Percentiles rank a stretch among this genome's conserved stretches.
phyloP scores from a whole-genome alignment of 1,139 yeast genomes.

The Candida sp. region DNA sequence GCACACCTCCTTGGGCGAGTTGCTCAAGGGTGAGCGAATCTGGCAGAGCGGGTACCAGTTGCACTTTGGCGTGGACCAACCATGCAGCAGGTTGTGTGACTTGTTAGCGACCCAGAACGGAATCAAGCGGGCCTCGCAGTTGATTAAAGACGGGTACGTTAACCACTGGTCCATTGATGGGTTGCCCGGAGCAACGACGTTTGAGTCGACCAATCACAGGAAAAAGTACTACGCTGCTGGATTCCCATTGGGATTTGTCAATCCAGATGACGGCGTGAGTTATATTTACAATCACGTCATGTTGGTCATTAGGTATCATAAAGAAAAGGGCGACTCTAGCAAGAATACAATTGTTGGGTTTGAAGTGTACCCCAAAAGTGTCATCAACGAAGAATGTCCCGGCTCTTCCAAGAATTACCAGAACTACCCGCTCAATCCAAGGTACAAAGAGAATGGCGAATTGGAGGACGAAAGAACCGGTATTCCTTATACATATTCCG shows the following conservation, averaged over 20 bases:
- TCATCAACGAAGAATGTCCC: slow-evolving; percentile 68
- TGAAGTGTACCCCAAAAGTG: slow-evolving; percentile 89
- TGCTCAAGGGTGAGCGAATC: slow-evolving; percentile 80
- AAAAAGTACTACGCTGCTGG: slow-evolving; percentile 84
- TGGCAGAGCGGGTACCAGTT: slow-evolving; percentile 76
- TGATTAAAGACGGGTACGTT: slow-evolving; percentile 73
- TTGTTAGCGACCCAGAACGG: slow-evolving; percentile 55
- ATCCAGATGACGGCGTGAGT: slow-evolving; percentile 52
- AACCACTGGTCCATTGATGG: slow-evolving; percentile 89
- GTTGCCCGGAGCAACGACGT: slow-evolving; percentile 90
- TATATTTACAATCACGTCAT: slow-evolving; percentile 81
- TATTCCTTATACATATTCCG: slow-evolving; percentile 84
- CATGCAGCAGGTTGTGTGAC: slow-evolving; percentile 73
- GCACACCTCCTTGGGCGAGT: slow-evolving; percentile 75
- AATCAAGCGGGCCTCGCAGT: slow-evolving; percentile 57
- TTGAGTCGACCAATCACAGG: slow-evolving; percentile 61
- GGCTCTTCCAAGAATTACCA: slow-evolving; percentile 64
- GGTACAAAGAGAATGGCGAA: slow-evolving; percentile 22
- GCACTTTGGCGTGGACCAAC: slow-evolving; percentile 61
- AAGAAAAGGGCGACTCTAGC: slow-evolving; percentile 35
- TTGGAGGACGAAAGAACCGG: slow-evolving; percentile 28
- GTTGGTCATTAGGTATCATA: slow-evolving; percentile 78
- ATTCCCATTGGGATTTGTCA: slow-evolving; percentile 78
- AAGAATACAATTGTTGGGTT: slow-evolving; percentile 81
- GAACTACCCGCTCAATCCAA: slow-evolving; percentile 49